Evolutionary conservation across 2,329 filamentous ascomycete genomes (phyloP).

Genomic region (Macrophomina phaseolina): DNA sequence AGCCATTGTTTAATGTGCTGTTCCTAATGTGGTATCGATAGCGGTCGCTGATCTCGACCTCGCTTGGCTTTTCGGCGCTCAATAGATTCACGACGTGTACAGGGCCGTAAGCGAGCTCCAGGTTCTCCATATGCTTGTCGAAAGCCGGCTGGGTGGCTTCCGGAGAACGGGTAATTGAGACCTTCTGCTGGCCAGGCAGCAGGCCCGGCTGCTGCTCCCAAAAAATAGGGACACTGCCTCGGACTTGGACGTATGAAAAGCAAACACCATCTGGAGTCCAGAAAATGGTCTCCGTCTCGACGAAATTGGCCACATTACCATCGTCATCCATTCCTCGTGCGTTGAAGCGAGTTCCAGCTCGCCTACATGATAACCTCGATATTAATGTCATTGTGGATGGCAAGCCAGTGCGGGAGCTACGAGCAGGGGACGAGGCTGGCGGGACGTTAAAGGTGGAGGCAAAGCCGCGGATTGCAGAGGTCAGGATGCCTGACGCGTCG

Average conservation of each 20-base stretch:
- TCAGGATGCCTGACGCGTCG: conserved; percentile 87
- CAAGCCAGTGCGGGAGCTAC: conserved; percentile 68
- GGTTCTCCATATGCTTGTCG: conserved; percentile 89
- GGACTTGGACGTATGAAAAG: conserved; percentile 92
- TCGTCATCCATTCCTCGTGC: conserved; percentile 97
- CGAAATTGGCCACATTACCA: conserved; percentile 96
- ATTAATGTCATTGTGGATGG: conserved; percentile 88
- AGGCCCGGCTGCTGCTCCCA: conserved; percentile 94
- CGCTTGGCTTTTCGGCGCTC: conserved; percentile 85
- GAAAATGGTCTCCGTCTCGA: conserved; percentile 95
- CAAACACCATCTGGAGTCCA: conserved; percentile 78
- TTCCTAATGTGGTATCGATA: conserved; percentile 79
- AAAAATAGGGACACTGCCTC: conserved; percentile 93
- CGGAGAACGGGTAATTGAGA: conserved; percentile 82
- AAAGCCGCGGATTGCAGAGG: conserved; percentile 92
- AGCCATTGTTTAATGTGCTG: conserved; percentile 70
- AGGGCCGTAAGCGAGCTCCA: conserved; percentile 85
- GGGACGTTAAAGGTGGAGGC: conserved; percentile 87
- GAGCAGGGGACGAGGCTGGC: conserved; percentile 73
- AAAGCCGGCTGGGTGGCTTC: conserved; percentile 95
- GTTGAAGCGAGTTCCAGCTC: conserved; percentile 95
- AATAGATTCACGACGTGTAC: conserved; percentile 93
- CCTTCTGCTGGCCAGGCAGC: conserved; percentile 91
- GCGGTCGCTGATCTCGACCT: conserved; percentile 79
- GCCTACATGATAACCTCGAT: conserved; percentile 85